Percentiles rank a stretch among this genome's conserved stretches.
phyloP scores from a whole-genome alignment of 345 rosid genomes.

The Pseudoturritis turrita region DNA sequence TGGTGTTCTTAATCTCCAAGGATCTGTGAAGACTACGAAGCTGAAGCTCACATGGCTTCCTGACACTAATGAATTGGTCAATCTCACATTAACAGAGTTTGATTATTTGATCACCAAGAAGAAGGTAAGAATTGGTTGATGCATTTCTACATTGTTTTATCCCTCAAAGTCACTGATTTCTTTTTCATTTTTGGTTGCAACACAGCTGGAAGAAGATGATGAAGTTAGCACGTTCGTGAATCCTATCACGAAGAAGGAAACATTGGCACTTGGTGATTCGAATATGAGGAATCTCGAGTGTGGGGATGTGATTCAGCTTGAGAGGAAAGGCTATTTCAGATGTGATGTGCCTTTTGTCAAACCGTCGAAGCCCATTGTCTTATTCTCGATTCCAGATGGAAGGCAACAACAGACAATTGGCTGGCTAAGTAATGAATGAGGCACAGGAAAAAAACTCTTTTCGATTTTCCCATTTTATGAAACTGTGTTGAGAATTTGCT shows the following conservation, averaged over 20 bases:
- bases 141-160: neutral
- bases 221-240: conserved; percentile 58
- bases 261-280: conserved; percentile 73
- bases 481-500: neutral
- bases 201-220: conserved; percentile 88
- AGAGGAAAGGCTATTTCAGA: conserved; percentile 91
- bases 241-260: conserved; percentile 67
- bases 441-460: neutral
- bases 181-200: neutral
- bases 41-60: conserved; percentile 93
- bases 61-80: conserved; percentile 49
- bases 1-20: conserved; percentile 76
- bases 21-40: conserved; percentile 87
- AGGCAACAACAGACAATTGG: conserved; percentile 17
- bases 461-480: neutral
- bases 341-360: conserved; percentile 76
- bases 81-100: conserved; percentile 53
- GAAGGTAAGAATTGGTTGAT: conserved; percentile 42
- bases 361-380: conserved; percentile 65
- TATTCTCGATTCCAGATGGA: conserved; percentile 86
- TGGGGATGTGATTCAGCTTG: conserved; percentile 77
- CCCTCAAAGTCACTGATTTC: neutral
- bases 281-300: conserved; percentile 72
- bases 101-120: conserved; percentile 68
- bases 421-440: conserved; percentile 14